Evolutionary conservation across 768 basidiomycete species (phyloP), one percentile per base, ranked within the genome.

Genomic region (Russula compacta): DNA sequence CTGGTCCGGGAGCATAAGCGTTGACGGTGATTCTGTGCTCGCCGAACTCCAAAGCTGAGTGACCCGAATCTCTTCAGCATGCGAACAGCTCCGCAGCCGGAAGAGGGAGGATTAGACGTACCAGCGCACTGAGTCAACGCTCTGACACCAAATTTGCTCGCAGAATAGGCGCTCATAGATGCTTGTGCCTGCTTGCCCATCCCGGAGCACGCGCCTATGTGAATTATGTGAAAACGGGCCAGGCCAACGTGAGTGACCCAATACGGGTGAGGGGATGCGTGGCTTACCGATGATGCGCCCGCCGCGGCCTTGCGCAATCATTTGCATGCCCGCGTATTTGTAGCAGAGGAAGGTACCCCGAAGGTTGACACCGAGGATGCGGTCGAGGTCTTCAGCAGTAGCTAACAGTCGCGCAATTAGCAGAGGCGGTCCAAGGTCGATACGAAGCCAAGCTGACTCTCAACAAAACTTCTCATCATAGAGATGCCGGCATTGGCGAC

Each of bases 71-170:
- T 21, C 11, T 17, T 52, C 29, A 56, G 52, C n/a, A 35, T 2
- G 47, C 64, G 53, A 56, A 56, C 15, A 24, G 58, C n/a, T 40
- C 5, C 32, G 21, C 38, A 42, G 1, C 33, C 46, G 50, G 0
- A 21, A 12, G 21, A 38, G 36, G 15, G 10, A 11, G 15, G 49
- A 46, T 5, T 12, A 14, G n/a, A 52, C 63, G n/a, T 44, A 61
- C 65, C 65, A 6, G 66, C 65, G 51, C 42, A 48, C 33, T 73
- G 71, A 7, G 71, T 73, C 35, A 73, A 46, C 1, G 65, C 72
- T 6, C 72, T n/a, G 63, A 46, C n/a, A 11, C 60, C 72, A 44
- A 73, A 73, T 56, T 75, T 75, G 12, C 69, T 68, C 2, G 71
- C 70, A 24, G 58, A 58, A 50, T 75, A 75, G 3, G 71, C 66